Evolutionary conservation across 139 green algal genomes (phyloP).

Genomic region (Haematococcus lacustris): DNA sequence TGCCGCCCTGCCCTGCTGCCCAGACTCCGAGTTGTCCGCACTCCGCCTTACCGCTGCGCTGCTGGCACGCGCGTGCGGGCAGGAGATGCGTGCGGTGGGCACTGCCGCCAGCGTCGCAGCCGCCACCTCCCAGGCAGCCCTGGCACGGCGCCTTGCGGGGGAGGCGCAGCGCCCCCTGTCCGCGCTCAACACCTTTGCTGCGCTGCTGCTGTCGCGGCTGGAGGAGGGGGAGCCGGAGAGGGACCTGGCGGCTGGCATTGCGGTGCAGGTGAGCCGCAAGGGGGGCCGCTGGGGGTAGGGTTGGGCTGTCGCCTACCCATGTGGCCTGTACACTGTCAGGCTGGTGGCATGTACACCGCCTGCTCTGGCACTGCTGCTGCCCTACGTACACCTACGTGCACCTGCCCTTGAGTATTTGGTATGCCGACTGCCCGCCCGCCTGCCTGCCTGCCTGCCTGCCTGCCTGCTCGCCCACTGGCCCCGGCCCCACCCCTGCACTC

Average conservation of each 20-base stretch:
- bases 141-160: conserved; percentile 37
- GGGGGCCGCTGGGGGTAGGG: no score
- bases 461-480: no score
- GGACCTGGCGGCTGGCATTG: conserved; percentile 56
- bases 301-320: no score
- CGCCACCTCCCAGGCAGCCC: conserved; percentile 6
- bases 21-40: conserved; percentile 28
- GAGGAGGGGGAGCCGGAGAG: conserved; percentile 35
- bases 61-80: conserved; percentile 45
- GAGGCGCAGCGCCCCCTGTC: conserved; percentile 47
- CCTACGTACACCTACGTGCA: not conserved
- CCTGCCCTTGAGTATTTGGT: not conserved
- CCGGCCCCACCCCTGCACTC: no score
- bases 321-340: not conserved
- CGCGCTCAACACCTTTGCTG: conserved; percentile 51
- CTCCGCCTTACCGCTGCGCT: conserved; percentile 39
- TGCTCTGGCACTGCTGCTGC: not conserved
- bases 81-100: conserved; percentile 49
- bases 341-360: not conserved
- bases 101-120: not conserved
- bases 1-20: no score
- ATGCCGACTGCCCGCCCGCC: not conserved
- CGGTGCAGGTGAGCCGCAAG: conserved; percentile 25
- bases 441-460: not conserved
- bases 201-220: conserved; percentile 54